These are phyloP conservation scores for Haplosporangium gracile DNA, from an alignment of 192 early-diverging fungal genomes.

Conservation along the genomic window DNA sequence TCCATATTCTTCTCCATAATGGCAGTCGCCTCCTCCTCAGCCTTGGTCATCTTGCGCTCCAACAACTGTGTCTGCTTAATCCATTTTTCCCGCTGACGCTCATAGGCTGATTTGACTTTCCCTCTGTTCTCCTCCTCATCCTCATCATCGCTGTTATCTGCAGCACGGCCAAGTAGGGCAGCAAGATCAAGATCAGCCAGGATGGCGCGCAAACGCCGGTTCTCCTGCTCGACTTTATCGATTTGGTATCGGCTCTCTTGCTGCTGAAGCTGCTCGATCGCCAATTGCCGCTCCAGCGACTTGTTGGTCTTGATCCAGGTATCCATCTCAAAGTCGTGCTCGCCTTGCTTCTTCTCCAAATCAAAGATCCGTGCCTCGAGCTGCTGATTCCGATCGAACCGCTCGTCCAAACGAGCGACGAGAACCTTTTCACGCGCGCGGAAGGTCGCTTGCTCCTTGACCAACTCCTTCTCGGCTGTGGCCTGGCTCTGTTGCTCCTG, in stretches of 20 bases:
- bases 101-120: conserved; percentile 8
- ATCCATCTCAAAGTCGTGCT: conserved; percentile 16
- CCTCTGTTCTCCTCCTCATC: background rate
- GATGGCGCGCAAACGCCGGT: conserved; percentile 22
- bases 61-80: conserved; percentile 8
- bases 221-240: conserved; percentile 22
- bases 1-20: conserved; percentile 52
- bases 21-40: conserved; percentile 31
- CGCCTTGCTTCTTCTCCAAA: background rate
- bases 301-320: conserved; percentile 15
- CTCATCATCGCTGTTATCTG: background rate
- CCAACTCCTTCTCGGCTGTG: background rate
- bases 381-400: background rate
- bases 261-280: conserved; percentile 40
- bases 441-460: background rate
- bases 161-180: background rate
- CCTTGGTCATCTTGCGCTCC: conserved; percentile 39
- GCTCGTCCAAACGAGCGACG: conserved; percentile 8
- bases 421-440: conserved; percentile 20
- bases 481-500: background rate
- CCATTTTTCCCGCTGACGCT: conserved; percentile 28
- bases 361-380: conserved; percentile 18
- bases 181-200: conserved; percentile 33
- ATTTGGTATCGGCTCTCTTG: conserved; percentile 25
- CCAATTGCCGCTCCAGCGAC: conserved; percentile 43